Base-by-base conservation (phyloP, 129 eudicot species). In the carrot (Daucus carota) region DNA sequence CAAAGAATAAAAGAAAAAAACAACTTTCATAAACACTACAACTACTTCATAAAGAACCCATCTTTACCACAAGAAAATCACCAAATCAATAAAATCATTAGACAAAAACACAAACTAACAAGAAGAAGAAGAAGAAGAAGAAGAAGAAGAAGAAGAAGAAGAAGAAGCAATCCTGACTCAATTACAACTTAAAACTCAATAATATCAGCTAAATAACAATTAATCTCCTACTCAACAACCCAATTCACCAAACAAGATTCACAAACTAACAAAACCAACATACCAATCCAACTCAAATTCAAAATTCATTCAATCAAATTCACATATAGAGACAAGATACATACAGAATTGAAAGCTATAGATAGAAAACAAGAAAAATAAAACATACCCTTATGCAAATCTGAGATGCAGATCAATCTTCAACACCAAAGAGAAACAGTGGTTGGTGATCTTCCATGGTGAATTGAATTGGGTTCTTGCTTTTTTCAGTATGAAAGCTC, bases 401-500 rank as follows among this genome's bases (percentile, higher is more conserved):
- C 38, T 29, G 70, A 63, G 70, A 29, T 7, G 26, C 40, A 1
- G 22, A 29, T 26, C 38, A 63, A 31, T 31, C 38, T 28, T 29
- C 10, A 26, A 28, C 17, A 26, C 38, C 69, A 31, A 3, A 62
- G 0, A 28, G 22, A 62, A 36, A 62, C 69, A 62, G 36, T 62
- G 29, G 36, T 26, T 13, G 70, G 2, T 63, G 38, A 63, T 4
- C 20, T 63, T 13, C 29, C 3, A 26, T 29, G 70, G 18, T 13
- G 54, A 46, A 17, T 46, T 46, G 15, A 46, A 2, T 8, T 17
- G 36, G 38, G 29, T 29, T 22, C 29, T 63, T 20, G 18, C 8
- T 63, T 29, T 63, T 13, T 24, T 57, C 59, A 57, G 31, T 57
- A 57, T 57, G 65, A 57, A 57, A 57, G 65, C 65, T 57, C 65